Conservation (phyloP, 1,284 basidiomycete species). For the Apiotrichum veenhuisii region DNA sequence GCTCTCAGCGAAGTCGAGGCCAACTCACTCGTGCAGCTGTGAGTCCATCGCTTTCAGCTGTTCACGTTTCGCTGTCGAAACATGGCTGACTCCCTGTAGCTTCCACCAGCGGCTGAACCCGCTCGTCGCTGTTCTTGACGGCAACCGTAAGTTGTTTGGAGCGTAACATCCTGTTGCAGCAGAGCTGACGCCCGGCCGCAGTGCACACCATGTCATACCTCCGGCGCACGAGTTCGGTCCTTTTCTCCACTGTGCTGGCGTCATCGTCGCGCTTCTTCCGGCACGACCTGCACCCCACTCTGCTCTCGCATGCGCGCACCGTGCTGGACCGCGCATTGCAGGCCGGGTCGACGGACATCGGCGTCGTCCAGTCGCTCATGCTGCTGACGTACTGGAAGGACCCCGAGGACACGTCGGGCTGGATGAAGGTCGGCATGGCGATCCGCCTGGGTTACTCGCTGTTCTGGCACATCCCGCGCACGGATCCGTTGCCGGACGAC, state of each 20-base stretch:
- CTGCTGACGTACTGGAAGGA: constrained; percentile 41
- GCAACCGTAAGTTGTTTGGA: constrained; percentile 21
- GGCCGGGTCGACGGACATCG: constrained; percentile 26
- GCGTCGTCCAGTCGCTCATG: constrained; percentile 36
- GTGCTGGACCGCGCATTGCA: constrained; percentile 32
- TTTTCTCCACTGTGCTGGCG: constrained; percentile 34
- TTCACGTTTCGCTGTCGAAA: background rate
- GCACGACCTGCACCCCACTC: constrained; percentile 24
- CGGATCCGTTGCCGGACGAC: constrained; percentile 26
- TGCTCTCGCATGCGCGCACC: constrained; percentile 31
- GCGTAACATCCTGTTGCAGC: no score
- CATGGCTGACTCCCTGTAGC: constrained; percentile 11
- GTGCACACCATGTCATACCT: constrained; percentile 38
- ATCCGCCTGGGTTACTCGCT: constrained; percentile 34
- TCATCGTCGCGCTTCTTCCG: constrained; percentile 29
- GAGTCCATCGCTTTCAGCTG: background rate
- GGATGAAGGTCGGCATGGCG: constrained; percentile 35
- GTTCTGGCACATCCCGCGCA: constrained; percentile 30
- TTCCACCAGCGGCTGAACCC: constrained; percentile 34
- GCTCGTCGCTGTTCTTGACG: constrained; percentile 30
- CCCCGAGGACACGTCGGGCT: constrained; percentile 29
- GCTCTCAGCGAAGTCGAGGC: constrained; percentile 30
- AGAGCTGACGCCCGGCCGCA: constrained; percentile 2
- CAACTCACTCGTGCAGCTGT: constrained; percentile 26
- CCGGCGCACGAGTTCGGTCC: constrained; percentile 27